Percentiles rank a stretch among this genome's conserved stretches.
Conservation (phyloP, 2,329 filamentous ascomycete genomes). For the Phialemonium atrogriseum region DNA sequence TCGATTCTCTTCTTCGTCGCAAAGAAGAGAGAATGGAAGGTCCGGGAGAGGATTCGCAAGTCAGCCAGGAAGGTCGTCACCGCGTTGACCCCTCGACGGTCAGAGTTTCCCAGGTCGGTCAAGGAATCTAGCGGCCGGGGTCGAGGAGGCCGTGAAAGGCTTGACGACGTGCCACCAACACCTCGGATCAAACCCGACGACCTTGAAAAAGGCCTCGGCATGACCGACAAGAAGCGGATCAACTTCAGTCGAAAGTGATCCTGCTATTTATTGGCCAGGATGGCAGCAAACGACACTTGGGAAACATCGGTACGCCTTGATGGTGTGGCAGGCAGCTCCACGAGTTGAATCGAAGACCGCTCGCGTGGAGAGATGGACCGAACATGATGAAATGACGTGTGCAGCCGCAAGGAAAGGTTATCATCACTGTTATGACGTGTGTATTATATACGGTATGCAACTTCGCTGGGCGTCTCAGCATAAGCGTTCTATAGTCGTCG, state of each 20-base stretch:
- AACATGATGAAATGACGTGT: no score
- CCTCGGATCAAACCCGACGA: constrained; percentile 46
- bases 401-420: no score
- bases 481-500: constrained; percentile 46
- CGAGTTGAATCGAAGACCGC: not conserved
- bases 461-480: constrained; percentile 9
- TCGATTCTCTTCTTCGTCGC: constrained; percentile 68
- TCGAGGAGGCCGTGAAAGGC: constrained; percentile 30
- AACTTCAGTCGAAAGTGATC: constrained; percentile 24
- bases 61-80: constrained; percentile 56
- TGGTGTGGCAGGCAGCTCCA: not conserved
- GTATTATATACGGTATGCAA: constrained; percentile 15
- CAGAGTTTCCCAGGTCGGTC: constrained; percentile 51
- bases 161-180: constrained; percentile 53
- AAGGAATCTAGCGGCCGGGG: constrained; percentile 28
- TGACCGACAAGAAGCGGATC: constrained; percentile 27
- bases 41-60: constrained; percentile 62
- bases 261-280: not conserved
- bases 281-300: no score
- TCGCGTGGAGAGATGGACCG: not conserved
- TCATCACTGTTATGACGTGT: constrained; percentile 3
- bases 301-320: no score
- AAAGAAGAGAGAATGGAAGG: constrained; percentile 78
- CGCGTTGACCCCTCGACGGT: constrained; percentile 52
- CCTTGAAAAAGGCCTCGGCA: constrained; percentile 47